Base-by-base conservation (phyloP, 2,329 filamentous ascomycete species). In the Botrytis squamosa region DNA sequence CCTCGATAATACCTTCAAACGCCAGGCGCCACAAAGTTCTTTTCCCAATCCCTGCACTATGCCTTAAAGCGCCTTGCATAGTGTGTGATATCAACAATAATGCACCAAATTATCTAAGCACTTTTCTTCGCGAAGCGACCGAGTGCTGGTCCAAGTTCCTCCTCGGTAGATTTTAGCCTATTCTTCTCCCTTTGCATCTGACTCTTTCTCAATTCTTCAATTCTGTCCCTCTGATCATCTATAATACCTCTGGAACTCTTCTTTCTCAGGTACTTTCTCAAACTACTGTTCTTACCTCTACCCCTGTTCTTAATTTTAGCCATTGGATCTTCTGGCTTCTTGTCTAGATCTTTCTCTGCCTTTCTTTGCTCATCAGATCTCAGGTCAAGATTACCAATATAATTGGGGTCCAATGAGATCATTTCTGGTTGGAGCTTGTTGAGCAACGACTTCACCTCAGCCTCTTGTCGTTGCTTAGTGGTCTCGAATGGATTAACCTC, bases 391-490 rank as follows among this genome's bases (percentile, higher is more conserved):
- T 91, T 93, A 72, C 96, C 96, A 79, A 99, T 90, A 81, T 94
- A 97, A 83, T 96, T 92, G 78, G 96, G 95, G 81, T 99, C 92
- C 36, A 99, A 86, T 1, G 94, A 93, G 76, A 99, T 99, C 94
- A 98, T 99, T 81, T 97, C 95, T 5, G 96, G 95, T 80, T 95
- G 90, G 66, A 99, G 87, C 85, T 99, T 99, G 86, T 97, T 97
- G 79, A 99, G 89, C 76, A 99, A 87, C 20, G 89, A 87, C 85
- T 93, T 94, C 82, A 99, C 94, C 83, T 99, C 96, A 69, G 88
- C 88, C 83, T 99, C 96, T 83, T 97, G 95, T 79, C 96, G 90
- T 84, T 98, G 95, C 84, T 96, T 97, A 80, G 86, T 88, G 71
- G 92, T 97, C 84, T 98, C 96, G 87, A 95, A 98, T 49, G 96